Evolutionary conservation across 2,329 filamentous ascomycete genomes (phyloP), one percentile per base, ranked within the genome.

Genomic region (Penicillium sp.): DNA sequence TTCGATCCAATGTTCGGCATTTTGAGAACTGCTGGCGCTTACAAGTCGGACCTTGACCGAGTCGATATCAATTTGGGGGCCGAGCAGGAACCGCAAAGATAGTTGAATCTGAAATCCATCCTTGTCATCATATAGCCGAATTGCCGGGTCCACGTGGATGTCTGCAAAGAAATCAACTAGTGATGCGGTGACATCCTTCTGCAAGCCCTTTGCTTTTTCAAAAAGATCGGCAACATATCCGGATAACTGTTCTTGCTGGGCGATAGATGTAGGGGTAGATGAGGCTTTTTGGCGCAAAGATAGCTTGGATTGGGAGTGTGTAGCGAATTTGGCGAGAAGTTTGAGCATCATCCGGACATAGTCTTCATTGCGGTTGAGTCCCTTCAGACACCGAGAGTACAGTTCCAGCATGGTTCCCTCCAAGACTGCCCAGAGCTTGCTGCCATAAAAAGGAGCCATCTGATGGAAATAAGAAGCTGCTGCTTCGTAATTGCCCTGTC

Each of bases 391-490:
- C 45, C 84, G 83, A 0, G 90, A 85, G 69, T 97, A 94, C 81
- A 97, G 88, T 60, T 90, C 84, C 5, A 97, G 81, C 83, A 96
- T 90, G 0, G 88, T 88, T 3, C 91, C 79, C 68, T 97, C 92
- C 11, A 96, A 79, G 1, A 87, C 78, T 49, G 83, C 86, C 92
- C 94, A 97, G 42, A 87, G 84, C 52, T 83, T 86, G 52, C 88
- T 85, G 0, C 88, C 88, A 63, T 94, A 96, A 58, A 90, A 89
- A 0, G 88, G 87, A 0, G 90, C 88, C 39, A 94, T 86, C 42
- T 87, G 83, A 64, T 88, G 84, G 65, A 99, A 94, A 66, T 90
- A 92, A 0, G 83, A 83, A 0, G 89, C 87, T 1, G 94, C 92
- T 1, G 85, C 82, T 2, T 78, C 79, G 67, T 87, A 92, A 61